These are phyloP conservation scores for Hyaloscypha finlandica DNA, from an alignment of 495 filamentous ascomycete genomes.

Conservation along the genomic window DNA sequence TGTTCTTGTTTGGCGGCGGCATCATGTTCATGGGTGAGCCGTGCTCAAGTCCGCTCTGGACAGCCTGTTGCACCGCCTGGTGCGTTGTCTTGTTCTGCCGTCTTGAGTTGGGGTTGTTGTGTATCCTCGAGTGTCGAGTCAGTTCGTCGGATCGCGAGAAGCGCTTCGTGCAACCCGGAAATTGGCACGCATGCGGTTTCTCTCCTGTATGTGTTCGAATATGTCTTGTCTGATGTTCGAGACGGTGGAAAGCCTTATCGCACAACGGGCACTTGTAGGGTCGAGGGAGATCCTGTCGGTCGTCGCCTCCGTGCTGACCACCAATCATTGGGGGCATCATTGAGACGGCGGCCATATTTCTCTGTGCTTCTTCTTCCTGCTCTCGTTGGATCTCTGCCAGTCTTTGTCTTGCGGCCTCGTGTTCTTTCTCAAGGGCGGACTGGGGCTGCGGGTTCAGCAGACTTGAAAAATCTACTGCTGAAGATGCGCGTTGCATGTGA, in stretches of 20 bases:
- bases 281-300: slow-evolving; percentile 74
- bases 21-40: slow-evolving; percentile 65
- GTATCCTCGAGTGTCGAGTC: slow-evolving; percentile 95
- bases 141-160: slow-evolving; percentile 97
- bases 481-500: slow-evolving; percentile 62
- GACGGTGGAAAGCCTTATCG: slow-evolving; percentile 97
- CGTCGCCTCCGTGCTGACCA: slow-evolving; percentile 26
- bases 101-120: slow-evolving; percentile 97
- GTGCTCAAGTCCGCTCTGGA: slow-evolving; percentile 45
- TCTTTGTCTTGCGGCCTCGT: slow-evolving; percentile 31
- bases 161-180: slow-evolving; percentile 93
- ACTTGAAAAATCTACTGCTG: slow-evolving; percentile 62
- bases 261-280: slow-evolving; percentile 98
- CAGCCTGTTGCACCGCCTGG: slow-evolving; percentile 47
- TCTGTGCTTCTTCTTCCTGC: slow-evolving; percentile 29
- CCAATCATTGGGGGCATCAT: slow-evolving; percentile 32
- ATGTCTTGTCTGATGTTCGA: slow-evolving; percentile 97
- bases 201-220: slow-evolving; percentile 98
- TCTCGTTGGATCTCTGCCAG: slow-evolving; percentile 26
- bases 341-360: slow-evolving; percentile 26
- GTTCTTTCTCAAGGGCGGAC: slow-evolving; percentile 27
- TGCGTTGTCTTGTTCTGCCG: slow-evolving; percentile 83
- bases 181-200: slow-evolving; percentile 95
- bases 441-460: slow-evolving; percentile 59
- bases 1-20: slow-evolving; percentile 74